These are phyloP conservation scores for Litsea cubeba DNA, from an alignment of 164 flowering plant genomes.

Conservation along the genomic window DNA sequence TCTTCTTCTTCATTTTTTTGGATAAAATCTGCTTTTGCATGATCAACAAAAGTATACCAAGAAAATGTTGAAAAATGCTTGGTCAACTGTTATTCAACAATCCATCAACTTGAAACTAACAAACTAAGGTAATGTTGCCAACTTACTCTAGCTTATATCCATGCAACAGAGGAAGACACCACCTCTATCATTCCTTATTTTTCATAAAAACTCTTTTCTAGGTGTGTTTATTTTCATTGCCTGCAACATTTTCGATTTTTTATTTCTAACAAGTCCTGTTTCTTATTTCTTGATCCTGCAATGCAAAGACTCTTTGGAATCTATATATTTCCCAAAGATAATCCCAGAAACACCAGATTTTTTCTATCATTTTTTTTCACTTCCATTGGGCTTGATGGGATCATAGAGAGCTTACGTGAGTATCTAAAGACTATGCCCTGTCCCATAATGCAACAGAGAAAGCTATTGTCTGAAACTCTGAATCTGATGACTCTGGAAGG, in stretches of 20 bases:
- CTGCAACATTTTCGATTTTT: slow-evolving; percentile 61
- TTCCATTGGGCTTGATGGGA: slow-evolving; percentile 91
- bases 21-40: too few species aligned
- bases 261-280: slow-evolving; percentile 29
- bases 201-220: slow-evolving; percentile 17
- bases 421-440: slow-evolving; percentile 88
- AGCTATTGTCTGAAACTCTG: slow-evolving; percentile 48
- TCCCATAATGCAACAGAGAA: slow-evolving; percentile 83
- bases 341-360: slow-evolving; percentile 78
- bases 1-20: too few species aligned
- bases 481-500: slow-evolving; percentile 41
- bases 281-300: slow-evolving; percentile 64
- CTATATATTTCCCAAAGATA: slow-evolving; percentile 80
- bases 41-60: too few species aligned
- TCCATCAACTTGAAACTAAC: too few species aligned
- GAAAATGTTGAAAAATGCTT: too few species aligned
- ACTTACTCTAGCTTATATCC: not conserved
- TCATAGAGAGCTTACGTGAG: slow-evolving; percentile 79
- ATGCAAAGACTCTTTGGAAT: slow-evolving; percentile 77
- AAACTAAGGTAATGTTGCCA: not conserved
- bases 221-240: slow-evolving; percentile 47
- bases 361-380: slow-evolving; percentile 85
- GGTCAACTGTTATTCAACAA: too few species aligned
- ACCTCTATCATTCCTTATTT: not conserved
- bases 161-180: not conserved